These are phyloP conservation scores for Cadophora sp. DNA, from an alignment of 2,329 filamentous ascomycete genomes.

Conservation along the genomic window DNA sequence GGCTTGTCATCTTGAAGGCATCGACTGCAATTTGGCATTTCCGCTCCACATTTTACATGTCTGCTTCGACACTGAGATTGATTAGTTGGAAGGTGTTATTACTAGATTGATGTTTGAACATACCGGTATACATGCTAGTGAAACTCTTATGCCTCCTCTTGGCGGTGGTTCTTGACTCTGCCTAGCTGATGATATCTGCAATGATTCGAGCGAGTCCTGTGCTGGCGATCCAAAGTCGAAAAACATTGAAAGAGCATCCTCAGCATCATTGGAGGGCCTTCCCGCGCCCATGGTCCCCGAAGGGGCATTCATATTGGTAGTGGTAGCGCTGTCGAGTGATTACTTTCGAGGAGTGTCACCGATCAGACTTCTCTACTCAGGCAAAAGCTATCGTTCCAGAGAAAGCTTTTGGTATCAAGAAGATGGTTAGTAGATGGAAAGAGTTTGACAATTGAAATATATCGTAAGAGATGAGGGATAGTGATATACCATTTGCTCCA, in stretches of 20 bases:
- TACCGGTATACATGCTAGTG: constrained; percentile 54
- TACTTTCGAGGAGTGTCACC: background rate
- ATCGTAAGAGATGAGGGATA: constrained; percentile 2
- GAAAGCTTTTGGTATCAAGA: background rate
- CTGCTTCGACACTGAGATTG: constrained; percentile 45
- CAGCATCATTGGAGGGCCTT: background rate
- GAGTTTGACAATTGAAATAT: background rate
- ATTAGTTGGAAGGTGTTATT: constrained; percentile 49
- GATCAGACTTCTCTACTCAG: background rate
- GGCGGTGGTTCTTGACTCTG: constrained; percentile 23
- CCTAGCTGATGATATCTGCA: constrained; percentile 3
- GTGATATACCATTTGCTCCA: constrained; percentile 20
- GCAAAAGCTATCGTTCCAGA: background rate
- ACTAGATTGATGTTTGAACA: constrained; percentile 47
- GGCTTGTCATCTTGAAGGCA: constrained; percentile 51
- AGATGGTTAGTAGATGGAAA: background rate
- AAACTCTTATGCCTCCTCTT: constrained; percentile 49
- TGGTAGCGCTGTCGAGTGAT: background rate
- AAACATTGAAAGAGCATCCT: constrained; percentile 22
- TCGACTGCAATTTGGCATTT: constrained; percentile 51
- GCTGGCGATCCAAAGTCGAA: constrained; percentile 35
- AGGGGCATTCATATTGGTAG: constrained; percentile 10
- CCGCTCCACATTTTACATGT: constrained; percentile 56
- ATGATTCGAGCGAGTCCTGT: background rate
- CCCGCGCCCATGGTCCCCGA: background rate